Evolutionary conservation across 441 rosid species (phyloP), one percentile per base, ranked within the genome.

Genomic region (Arabidopsis hybrid): DNA sequence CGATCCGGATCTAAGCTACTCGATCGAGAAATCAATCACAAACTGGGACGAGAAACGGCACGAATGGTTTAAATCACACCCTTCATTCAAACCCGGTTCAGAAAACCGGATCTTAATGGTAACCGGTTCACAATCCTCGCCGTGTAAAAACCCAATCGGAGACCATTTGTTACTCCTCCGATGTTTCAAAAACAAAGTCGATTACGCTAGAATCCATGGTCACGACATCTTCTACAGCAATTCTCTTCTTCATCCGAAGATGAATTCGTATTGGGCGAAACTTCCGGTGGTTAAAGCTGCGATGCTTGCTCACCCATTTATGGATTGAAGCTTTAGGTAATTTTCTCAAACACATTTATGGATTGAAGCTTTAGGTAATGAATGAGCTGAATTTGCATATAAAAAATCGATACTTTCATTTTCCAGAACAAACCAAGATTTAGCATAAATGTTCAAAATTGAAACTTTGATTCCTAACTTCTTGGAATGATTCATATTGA

Each of bases 101-200:
- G 50, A 67, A 1, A 89, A 85, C 61, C 81, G 96, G 32, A 83
- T 94, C 12, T 77, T 91, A 5, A 60, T 94, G 60, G 82, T 91
- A 43, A 85, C 95, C n/a, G 98, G 97, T 3, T 91, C 96, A 5
- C 97, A 91, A 82, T 64, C 93, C 0, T 12, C 71, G 7, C 90
- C 97, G 31, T 94, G 98, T 70, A 79, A 76, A 79, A 90, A 88
- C 59, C 86, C 88, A 21, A 79, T 83, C 7, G 96, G 98, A 6
- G 97, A 90, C 59, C 95, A 93, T 72, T 65, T 91, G 21, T 80
- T 93, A 14, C 68, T 91, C 26, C 26, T 21, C 57, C 79, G 96
- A 8, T 82, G 84, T 60, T 93, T 93, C 71, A 93, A 91, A 78
- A 91, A 91, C 84, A 93, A 93, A 62, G 97, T 90, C 9, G 96